Conservation (phyloP, 768 basidiomycete species). For the Trametes coccinea region DNA sequence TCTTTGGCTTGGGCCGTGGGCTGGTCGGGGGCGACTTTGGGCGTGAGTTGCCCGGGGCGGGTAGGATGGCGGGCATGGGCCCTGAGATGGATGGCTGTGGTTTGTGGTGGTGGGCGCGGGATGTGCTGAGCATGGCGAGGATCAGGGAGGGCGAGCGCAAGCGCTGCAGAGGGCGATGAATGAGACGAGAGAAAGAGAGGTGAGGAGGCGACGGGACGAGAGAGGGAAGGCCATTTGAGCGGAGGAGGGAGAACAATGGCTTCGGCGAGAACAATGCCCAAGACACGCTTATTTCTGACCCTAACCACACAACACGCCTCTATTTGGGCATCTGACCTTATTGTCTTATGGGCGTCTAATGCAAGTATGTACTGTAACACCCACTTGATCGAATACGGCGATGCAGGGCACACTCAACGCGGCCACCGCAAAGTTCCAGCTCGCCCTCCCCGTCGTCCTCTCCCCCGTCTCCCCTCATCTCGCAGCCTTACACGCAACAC, state of each 20-base stretch:
- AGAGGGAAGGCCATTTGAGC: slow-evolving; percentile 19
- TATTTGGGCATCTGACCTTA: slow-evolving; percentile 7
- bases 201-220: background rate
- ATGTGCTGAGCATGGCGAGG: slow-evolving; percentile 14
- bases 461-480: slow-evolving; percentile 54
- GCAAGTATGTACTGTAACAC: no score
- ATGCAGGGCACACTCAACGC: slow-evolving; percentile 18
- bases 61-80: slow-evolving; percentile 19
- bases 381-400: background rate
- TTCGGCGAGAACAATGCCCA: slow-evolving; percentile 17
- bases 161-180: slow-evolving; percentile 4
- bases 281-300: slow-evolving; percentile 9
- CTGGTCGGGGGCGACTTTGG: slow-evolving; percentile 33
- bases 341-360: slow-evolving; percentile 8
- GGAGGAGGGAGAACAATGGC: slow-evolving; percentile 16
- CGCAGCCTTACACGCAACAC: slow-evolving; percentile 60
- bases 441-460: slow-evolving; percentile 49
- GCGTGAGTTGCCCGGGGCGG: slow-evolving; percentile 8
- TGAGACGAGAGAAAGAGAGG: slow-evolving; percentile 3
- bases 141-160: slow-evolving; percentile 15
- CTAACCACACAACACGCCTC: slow-evolving; percentile 3
- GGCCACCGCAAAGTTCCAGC: slow-evolving; percentile 32
- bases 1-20: slow-evolving; percentile 24
- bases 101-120: slow-evolving; percentile 12
- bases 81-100: slow-evolving; percentile 22